phyloP scores from a whole-genome alignment of 2,329 filamentous ascomycete species.

The Hypomyces rosellus region DNA sequence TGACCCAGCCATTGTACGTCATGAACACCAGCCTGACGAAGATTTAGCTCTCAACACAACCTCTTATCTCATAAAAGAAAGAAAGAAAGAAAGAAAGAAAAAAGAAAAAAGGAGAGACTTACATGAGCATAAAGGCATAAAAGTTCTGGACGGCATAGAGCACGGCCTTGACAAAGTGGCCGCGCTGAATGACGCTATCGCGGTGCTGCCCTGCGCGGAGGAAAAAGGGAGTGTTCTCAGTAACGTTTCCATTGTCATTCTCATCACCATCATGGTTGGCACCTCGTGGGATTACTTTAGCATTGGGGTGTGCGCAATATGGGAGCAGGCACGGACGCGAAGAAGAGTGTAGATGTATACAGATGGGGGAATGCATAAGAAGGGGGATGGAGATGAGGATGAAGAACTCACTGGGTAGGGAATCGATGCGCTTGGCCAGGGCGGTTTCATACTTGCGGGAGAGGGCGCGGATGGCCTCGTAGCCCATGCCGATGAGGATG shows the following conservation, averaged over 20 bases:
- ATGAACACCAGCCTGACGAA: slow-evolving; percentile 82
- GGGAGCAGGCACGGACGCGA: too few relatives aligned
- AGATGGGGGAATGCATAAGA: neutral
- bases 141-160: slow-evolving; percentile 93
- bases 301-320: neutral
- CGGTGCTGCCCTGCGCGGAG: slow-evolving; percentile 68
- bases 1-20: slow-evolving; percentile 99
- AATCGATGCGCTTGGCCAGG: slow-evolving; percentile 41
- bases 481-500: slow-evolving; percentile 78
- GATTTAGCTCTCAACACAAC: neutral
- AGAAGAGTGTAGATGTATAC: neutral
- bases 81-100: neutral
- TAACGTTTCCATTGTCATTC: slow-evolving; percentile 30
- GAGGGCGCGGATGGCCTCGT: slow-evolving; percentile 77
- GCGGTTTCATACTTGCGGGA: slow-evolving; percentile 69
- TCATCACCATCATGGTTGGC: neutral
- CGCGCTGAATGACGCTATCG: slow-evolving; percentile 55
- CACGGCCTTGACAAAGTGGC: slow-evolving; percentile 70
- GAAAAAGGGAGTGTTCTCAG: slow-evolving; percentile 59
- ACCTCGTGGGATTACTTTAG: neutral
- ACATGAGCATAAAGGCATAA: slow-evolving; percentile 99
- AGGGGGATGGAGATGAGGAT: neutral
- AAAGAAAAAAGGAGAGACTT: slow-evolving; percentile 33
- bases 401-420: slow-evolving; percentile 45
- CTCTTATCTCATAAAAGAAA: neutral